These are phyloP conservation scores for Musa itinerans DNA, from an alignment of 176 grass and related monocot species.

Conservation along the genomic window DNA sequence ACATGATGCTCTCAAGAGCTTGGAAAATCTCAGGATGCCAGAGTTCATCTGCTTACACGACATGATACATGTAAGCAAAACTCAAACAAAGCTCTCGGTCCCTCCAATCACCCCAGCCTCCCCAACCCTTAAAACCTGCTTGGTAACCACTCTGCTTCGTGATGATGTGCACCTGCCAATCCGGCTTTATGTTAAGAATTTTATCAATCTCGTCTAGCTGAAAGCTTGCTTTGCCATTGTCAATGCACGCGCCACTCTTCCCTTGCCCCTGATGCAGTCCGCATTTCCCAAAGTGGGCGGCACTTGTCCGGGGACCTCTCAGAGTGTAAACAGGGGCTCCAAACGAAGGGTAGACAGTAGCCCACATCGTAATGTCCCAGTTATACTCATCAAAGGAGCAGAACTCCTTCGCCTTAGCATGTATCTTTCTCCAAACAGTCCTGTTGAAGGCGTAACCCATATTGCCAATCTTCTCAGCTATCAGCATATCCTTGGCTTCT, in stretches of 20 bases:
- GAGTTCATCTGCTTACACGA: no score
- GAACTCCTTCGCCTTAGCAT: slow-evolving; percentile 76
- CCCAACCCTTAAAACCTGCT: slow-evolving; percentile 97
- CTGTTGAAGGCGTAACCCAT: slow-evolving; percentile 85
- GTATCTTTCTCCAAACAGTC: slow-evolving; percentile 93
- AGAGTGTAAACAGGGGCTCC: slow-evolving; percentile 67
- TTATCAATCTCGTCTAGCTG: slow-evolving; percentile 45
- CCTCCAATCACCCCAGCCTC: slow-evolving; percentile 77
- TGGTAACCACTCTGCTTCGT: slow-evolving; percentile 65
- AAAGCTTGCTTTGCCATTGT: slow-evolving; percentile 41
- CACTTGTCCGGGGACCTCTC: slow-evolving; percentile 62
- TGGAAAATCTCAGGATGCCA: not conserved
- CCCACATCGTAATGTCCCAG: slow-evolving; percentile 97
- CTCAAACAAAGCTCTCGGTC: slow-evolving; percentile 70
- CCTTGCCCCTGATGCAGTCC: slow-evolving; percentile 90
- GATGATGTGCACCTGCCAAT: slow-evolving; percentile 56
- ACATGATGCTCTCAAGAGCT: not conserved
- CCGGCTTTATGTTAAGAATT: slow-evolving; percentile 55
- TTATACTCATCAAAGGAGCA: slow-evolving; percentile 86
- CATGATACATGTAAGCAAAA: slow-evolving; percentile 87
- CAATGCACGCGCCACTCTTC: slow-evolving; percentile 43
- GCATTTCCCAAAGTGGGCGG: slow-evolving; percentile 85
- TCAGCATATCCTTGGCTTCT: slow-evolving; percentile 59
- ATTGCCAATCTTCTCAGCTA: slow-evolving; percentile 89
- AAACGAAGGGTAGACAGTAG: slow-evolving; percentile 78